Base-by-base conservation (phyloP, 495 filamentous ascomycete genomes). In the Sphaerosporella brunnea region DNA sequence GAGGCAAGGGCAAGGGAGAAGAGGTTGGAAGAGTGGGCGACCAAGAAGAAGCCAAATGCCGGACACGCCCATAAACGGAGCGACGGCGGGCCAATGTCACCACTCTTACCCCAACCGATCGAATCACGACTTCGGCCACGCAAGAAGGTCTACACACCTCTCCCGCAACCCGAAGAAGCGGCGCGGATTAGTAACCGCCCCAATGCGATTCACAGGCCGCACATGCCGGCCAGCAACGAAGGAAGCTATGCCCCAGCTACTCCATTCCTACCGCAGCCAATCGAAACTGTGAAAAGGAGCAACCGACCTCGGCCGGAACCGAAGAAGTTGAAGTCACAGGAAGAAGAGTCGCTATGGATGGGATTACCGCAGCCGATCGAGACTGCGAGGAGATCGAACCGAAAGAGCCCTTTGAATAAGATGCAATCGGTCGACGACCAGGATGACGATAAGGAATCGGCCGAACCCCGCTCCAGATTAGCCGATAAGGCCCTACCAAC, bases 91-190 rank as follows among this genome's bases (percentile, higher is more conserved):
- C 16, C 11, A 25, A 39, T 32, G 8, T n/a, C 44, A 2, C 34
- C 23, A 9, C 45, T 34, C 2, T 8, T 48, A 23, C 45, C 45
- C 18, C 45, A 48, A 28, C 45, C 45, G 4, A 48, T 48, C 30
- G 45, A 48, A 28, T 48, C 45, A 19, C 45, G 45, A 21, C 26
- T 48, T 2, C 2, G 45, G 13, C 45, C 45, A 25, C 38, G 55
- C 13, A 56, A 53, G n/a, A 59, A 59, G 51, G 52, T 59, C 21
- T 59, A 55, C 36, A 59, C 56, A 45, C 56, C 56, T 3, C 38
- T 61, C 13, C 51, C 51, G 25, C 46, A 54, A 41, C 50, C 58
- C 1, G 45, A 48, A 16, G 58, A 61, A 41, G 55, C 51, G 36
- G 41, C 44, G 8, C 44, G 23, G 4, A 49, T 48, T 13, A 60